These are phyloP conservation scores for Rhynchosporium graminicola DNA, from an alignment of 2,329 filamentous ascomycete species.

Conservation along the genomic window DNA sequence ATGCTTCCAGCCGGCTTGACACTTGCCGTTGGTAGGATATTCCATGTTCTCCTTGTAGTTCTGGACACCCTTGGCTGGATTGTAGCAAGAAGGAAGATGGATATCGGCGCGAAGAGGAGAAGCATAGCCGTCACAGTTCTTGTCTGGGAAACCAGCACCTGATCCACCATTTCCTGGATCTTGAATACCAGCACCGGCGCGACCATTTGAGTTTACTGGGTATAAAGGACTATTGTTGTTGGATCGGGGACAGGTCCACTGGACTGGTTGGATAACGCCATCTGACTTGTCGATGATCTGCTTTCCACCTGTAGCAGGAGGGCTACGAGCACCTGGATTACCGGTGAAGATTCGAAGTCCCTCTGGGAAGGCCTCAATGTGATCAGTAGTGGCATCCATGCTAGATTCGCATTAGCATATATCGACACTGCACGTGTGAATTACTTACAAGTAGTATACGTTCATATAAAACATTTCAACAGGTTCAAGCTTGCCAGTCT, in stretches of 20 bases:
- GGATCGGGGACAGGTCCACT: slow-evolving; percentile 61
- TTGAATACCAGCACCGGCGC: slow-evolving; percentile 52
- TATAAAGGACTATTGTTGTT: slow-evolving; percentile 54
- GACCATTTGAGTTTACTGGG: slow-evolving; percentile 56
- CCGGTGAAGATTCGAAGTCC: slow-evolving; percentile 83
- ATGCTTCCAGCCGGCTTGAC: slow-evolving; percentile 69
- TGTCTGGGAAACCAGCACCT: slow-evolving; percentile 68
- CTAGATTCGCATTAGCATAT: slow-evolving; percentile 42
- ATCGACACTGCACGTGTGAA: not conserved
- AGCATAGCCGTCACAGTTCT: slow-evolving; percentile 63
- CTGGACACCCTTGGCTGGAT: slow-evolving; percentile 58
- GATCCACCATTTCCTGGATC: slow-evolving; percentile 56
- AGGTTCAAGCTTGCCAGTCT: slow-evolving; percentile 62
- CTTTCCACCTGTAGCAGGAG: slow-evolving; percentile 54
- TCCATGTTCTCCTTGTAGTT: slow-evolving; percentile 69
- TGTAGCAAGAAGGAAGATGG: slow-evolving; percentile 89
- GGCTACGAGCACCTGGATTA: slow-evolving; percentile 62
- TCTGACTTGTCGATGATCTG: slow-evolving; percentile 53
- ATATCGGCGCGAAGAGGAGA: slow-evolving; percentile 76
- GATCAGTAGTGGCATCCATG: slow-evolving; percentile 64
- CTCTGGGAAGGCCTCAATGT: slow-evolving; percentile 71
- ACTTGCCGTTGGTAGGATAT: slow-evolving; percentile 74
- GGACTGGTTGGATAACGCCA: slow-evolving; percentile 54
- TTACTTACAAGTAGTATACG: slow-evolving; percentile 71
- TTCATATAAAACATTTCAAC: slow-evolving; percentile 67